Percentiles rank a stretch among this genome's conserved stretches.
Evolutionary conservation across 352 stramenopile species (phyloP).

Genomic region (Phytopythium mirpurense): DNA sequence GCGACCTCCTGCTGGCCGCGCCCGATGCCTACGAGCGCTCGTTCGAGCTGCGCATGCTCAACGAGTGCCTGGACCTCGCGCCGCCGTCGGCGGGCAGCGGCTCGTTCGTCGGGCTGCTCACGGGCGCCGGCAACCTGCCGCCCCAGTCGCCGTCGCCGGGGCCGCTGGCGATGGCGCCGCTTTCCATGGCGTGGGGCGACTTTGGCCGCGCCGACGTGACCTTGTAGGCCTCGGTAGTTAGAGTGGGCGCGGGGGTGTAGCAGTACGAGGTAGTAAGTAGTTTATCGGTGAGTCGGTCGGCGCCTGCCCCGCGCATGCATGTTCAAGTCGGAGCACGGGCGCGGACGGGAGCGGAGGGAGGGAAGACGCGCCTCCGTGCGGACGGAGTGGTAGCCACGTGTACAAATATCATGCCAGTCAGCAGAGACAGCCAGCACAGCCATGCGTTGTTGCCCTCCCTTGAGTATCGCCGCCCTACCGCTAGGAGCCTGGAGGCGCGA

Average conservation of each 20-base stretch:
- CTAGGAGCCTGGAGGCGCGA: too few relatives aligned
- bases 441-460: too few relatives aligned
- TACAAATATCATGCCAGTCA: constrained; percentile 3
- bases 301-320: constrained; percentile 1
- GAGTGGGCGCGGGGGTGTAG: background rate
- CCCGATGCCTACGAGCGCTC: constrained; percentile 13
- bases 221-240: constrained; percentile 4
- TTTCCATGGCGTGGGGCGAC: background rate
- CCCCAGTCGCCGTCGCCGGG: background rate
- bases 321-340: constrained; percentile 3
- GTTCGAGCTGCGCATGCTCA: constrained; percentile 27
- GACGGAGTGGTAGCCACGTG: constrained; percentile 1
- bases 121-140: constrained; percentile 3
- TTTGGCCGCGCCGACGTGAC: background rate
- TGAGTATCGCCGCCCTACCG: too few relatives aligned
- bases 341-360: too few relatives aligned
- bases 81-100: constrained; percentile 3
- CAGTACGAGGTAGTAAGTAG: background rate
- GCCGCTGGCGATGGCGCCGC: background rate
- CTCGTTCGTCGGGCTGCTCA: constrained; percentile 11
- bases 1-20: constrained; percentile 21
- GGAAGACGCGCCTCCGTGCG: background rate
- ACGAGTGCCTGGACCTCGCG: constrained; percentile 28
- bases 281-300: constrained; percentile 1
- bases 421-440: too few relatives aligned